Percentiles rank a stretch among this genome's conserved stretches.
These are phyloP conservation scores for Ophiostoma sp. DNA, from an alignment of 2,329 filamentous ascomycete genomes.

Conservation along the genomic window DNA sequence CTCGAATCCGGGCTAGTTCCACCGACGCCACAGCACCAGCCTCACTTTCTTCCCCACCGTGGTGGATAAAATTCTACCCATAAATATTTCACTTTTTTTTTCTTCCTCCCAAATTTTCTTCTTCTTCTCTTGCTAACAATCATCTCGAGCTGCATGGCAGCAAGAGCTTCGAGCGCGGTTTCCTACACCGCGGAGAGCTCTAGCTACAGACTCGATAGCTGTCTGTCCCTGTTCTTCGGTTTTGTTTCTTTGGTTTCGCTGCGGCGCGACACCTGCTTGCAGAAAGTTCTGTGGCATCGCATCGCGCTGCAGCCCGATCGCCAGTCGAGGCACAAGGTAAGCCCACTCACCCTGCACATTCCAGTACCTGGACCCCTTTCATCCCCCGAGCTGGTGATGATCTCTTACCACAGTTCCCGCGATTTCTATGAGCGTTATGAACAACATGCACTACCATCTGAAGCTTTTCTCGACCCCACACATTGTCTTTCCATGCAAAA, in stretches of 20 bases:
- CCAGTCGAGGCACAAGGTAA: constrained; percentile 15
- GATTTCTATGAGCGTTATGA: constrained; percentile 53
- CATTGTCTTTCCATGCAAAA: neutral
- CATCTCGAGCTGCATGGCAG: neutral
- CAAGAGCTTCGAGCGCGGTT: neutral
- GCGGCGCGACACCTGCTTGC: neutral
- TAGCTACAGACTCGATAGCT: neutral
- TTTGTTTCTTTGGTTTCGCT: neutral
- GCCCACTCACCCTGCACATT: neutral
- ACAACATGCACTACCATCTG: constrained; percentile 77
- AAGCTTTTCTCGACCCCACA: constrained; percentile 35
- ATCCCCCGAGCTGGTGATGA: constrained; percentile 45
- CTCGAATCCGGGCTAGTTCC: neutral
- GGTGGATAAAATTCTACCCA: constrained; percentile 20
- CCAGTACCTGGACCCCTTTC: neutral
- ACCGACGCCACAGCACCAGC: constrained; percentile 18
- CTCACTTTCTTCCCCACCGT: constrained; percentile 14
- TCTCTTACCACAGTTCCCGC: constrained; percentile 55
- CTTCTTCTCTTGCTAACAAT: neutral
- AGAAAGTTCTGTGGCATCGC: constrained; percentile 8
- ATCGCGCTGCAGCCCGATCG: neutral
- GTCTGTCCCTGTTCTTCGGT: neutral
- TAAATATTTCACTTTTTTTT: constrained; percentile 17
- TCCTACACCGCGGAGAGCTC: too few species aligned
- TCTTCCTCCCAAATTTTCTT: constrained; percentile 19